A percentile compares a stretch with the other conserved stretches of the same genome.
Conservation (phyloP, 192 early-diverging fungal genomes). For the Thamnidium elegans region DNA sequence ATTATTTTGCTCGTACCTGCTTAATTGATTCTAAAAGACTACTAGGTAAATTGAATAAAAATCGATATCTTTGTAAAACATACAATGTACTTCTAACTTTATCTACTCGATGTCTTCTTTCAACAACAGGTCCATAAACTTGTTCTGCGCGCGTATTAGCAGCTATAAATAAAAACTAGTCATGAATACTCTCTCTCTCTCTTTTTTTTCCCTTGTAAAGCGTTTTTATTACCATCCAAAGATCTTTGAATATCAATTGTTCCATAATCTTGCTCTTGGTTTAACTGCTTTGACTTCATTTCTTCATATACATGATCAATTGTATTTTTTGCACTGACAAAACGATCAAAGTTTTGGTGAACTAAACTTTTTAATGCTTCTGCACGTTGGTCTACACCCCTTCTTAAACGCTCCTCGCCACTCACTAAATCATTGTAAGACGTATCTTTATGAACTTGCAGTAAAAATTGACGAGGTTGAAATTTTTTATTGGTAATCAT, state of each 20-base stretch:
- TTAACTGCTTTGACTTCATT: slow-evolving; percentile 83
- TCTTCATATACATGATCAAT: slow-evolving; percentile 94
- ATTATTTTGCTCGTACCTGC: slow-evolving; percentile 49
- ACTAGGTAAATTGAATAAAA: slow-evolving; percentile 95
- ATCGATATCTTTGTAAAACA: slow-evolving; percentile 93
- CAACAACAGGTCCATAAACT: slow-evolving; percentile 84
- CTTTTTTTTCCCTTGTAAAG: not conserved
- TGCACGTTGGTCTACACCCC: slow-evolving; percentile 74
- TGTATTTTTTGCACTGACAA: slow-evolving; percentile 92
- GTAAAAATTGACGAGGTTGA: slow-evolving; percentile 70
- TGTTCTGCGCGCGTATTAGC: slow-evolving; percentile 67
- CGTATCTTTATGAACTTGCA: slow-evolving; percentile 81
- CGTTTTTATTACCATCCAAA: slow-evolving; percentile 53
- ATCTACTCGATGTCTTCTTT: slow-evolving; percentile 80
- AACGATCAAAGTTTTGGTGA: slow-evolving; percentile 95
- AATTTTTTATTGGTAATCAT: slow-evolving; percentile 54
- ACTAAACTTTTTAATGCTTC: slow-evolving; percentile 87
- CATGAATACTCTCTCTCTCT: not conserved
- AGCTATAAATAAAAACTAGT: slow-evolving; percentile 36
- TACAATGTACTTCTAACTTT: slow-evolving; percentile 87
- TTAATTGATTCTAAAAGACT: slow-evolving; percentile 79
- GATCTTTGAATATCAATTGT: slow-evolving; percentile 66
- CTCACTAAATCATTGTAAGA: slow-evolving; percentile 76
- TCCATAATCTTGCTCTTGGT: slow-evolving; percentile 77
- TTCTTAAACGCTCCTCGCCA: slow-evolving; percentile 70